Evolutionary conservation across 805 yeast species (phyloP), one percentile per base, ranked within the genome.

Genomic region (Zygotorulaspora chibaensis): DNA sequence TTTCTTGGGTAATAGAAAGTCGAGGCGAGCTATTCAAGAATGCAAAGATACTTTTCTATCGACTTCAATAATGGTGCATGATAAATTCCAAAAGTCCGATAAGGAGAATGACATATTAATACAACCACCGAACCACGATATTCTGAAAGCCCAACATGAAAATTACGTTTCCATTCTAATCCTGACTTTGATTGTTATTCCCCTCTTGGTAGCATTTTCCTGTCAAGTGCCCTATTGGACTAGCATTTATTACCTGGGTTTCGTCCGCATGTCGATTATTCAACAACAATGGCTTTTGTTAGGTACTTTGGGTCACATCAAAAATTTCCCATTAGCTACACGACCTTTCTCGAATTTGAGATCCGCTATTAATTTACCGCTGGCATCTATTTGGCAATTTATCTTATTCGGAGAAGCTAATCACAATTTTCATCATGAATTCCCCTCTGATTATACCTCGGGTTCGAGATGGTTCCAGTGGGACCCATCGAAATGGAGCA

Each of bases 351-450:
- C 81, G 56, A 86, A 80, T 63, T 77, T 80, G 38, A 84, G 84
- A 57, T 79, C 95, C 47, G 91, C 80, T 56, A 75, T 77, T 61
- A 86, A 79, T 72, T 88, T 53, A 25, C 53, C 56, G 74, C 60
- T 79, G 46, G 50, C 57, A 3, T 38, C 81, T 13, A 63, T 79
- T 39, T 75, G 81, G 20, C 81, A 81, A 17, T 60, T 80, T 12
- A 71, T 87, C 12, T 84, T 96, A 0, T 81, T 84, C 60, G 98
- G 98, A 10, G 96, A 90, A 68, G 91, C 95, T 4, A 81, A 81
- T 67, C 95, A 88, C 66, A 90, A 89, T 68, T 91, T 85, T 70
- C 98, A 90, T 69, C 96, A 91, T 69, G 96, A 88, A 68, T 90
- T 90, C 66, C 96, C 96, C 5, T 81, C 84, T 52, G 97, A 90